A percentile compares a stretch with the other conserved stretches of the same genome.
phyloP scores from a whole-genome alignment of 202 grass and related monocot species.

The Panicum hallii region DNA sequence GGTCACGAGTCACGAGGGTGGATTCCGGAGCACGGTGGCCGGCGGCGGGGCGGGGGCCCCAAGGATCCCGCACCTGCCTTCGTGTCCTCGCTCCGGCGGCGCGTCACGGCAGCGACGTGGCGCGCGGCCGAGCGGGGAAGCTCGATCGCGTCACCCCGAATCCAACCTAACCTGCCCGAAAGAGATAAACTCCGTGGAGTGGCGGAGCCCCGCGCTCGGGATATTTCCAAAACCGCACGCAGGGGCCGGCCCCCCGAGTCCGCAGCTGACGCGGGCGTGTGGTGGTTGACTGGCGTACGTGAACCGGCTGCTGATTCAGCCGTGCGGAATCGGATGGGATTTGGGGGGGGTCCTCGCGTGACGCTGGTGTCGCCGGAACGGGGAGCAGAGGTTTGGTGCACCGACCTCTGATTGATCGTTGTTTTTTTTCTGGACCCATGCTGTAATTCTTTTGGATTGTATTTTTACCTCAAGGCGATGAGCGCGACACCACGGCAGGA shows the following conservation, averaged over 20 bases:
- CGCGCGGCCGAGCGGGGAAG: background rate
- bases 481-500: background rate
- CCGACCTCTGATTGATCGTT: background rate
- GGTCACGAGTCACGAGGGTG: background rate
- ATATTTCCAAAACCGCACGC: conserved; percentile 6
- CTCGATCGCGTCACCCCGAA: conserved; percentile 11
- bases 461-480: no score
- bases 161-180: conserved; percentile 1
- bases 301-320: conserved; percentile 27
- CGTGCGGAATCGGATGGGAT: no score
- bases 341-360: background rate
- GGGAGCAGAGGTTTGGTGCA: background rate
- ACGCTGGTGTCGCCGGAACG: conserved; percentile 5
- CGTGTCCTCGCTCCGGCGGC: background rate
- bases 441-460: background rate
- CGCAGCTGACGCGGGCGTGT: background rate
- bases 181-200: background rate
- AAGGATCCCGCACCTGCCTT: background rate
- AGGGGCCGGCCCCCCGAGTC: background rate
- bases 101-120: conserved; percentile 28
- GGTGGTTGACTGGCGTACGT: conserved; percentile 1
- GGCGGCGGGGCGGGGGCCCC: background rate
- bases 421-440: background rate
- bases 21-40: background rate
- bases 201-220: background rate